These are phyloP conservation scores for Areca catechu DNA, from an alignment of 176 grass and related monocot species.

Conservation along the genomic window DNA sequence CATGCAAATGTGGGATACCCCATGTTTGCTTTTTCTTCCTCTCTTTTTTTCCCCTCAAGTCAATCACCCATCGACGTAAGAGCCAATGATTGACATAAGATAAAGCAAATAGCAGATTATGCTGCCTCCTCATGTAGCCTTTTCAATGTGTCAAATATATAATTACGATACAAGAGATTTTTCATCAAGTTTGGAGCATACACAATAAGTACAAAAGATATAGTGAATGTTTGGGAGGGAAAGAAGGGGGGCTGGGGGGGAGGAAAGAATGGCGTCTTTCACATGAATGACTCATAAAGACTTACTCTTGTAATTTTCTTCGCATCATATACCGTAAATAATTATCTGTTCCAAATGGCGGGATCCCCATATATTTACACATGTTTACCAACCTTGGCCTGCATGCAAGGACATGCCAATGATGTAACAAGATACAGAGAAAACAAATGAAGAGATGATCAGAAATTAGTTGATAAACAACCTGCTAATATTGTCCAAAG, in stretches of 20 bases:
- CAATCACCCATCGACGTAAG: too few species aligned
- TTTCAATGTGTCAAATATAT: background rate
- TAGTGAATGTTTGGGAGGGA: too few species aligned
- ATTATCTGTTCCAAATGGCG: slow-evolving; percentile 87
- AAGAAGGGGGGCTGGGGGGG: too few species aligned
- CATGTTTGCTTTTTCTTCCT: too few species aligned
- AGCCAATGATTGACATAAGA: too few species aligned
- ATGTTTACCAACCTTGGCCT: slow-evolving; percentile 92
- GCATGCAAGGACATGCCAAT: slow-evolving; percentile 8
- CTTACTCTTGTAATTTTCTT: slow-evolving; percentile 80
- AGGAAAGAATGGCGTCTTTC: too few species aligned
- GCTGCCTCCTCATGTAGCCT: too few species aligned
- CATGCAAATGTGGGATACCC: too few species aligned
- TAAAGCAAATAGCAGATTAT: too few species aligned
- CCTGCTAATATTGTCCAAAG: slow-evolving; percentile 96
- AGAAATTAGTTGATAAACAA: slow-evolving; percentile 21
- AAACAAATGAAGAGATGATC: slow-evolving; percentile 8
- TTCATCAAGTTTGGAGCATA: too few species aligned
- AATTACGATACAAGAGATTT: background rate
- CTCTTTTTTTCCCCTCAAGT: too few species aligned
- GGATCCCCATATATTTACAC: slow-evolving; percentile 98
- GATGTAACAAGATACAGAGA: background rate
- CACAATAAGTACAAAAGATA: too few species aligned
- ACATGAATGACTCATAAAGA: background rate
- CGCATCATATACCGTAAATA: slow-evolving; percentile 92